phyloP scores from a whole-genome alignment of 2,329 filamentous ascomycete genomes.

The Aspergillus sp. region DNA sequence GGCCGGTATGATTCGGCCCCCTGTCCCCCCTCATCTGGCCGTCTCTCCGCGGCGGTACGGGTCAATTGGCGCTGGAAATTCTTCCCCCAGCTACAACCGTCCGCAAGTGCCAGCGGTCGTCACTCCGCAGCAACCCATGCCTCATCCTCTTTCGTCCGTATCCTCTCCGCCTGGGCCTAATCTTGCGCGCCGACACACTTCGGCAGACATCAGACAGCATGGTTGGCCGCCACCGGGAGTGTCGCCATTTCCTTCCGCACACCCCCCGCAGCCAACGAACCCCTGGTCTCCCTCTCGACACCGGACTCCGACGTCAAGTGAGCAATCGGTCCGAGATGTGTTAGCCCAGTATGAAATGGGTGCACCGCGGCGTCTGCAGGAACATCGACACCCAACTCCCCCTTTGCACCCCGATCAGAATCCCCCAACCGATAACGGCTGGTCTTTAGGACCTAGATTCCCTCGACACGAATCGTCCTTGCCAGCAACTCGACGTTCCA shows the following conservation, averaged over 20 bases:
- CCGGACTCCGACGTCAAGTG: conserved; percentile 52
- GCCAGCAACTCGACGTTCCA: conserved; percentile 67
- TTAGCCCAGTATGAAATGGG: conserved; percentile 67
- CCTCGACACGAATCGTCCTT: conserved; percentile 43
- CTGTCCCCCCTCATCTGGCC: conserved; percentile 78
- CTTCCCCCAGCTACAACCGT: conserved; percentile 73
- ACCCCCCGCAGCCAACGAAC: conserved; percentile 60
- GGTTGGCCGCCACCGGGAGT: conserved; percentile 65
- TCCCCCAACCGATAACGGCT: conserved; percentile 56
- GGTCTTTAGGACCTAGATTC: conserved; percentile 52
- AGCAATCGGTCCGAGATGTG: conserved; percentile 64
- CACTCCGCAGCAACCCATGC: conserved; percentile 69
- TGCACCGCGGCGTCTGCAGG: conserved; percentile 51
- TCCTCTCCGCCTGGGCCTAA: conserved; percentile 63
- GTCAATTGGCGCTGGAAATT: conserved; percentile 71
- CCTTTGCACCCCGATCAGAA: conserved; percentile 53
- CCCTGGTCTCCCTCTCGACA: conserved; percentile 70
- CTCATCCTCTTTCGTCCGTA: conserved; percentile 61
- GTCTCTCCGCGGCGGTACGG: conserved; percentile 80
- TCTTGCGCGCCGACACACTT: conserved; percentile 82
- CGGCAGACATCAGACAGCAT: conserved; percentile 89
- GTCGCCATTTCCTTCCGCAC: conserved; percentile 68
- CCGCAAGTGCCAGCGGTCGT: conserved; percentile 66
- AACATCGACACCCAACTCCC: conserved; percentile 55
- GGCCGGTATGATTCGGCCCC: conserved; percentile 70